phyloP scores from a whole-genome alignment of 2,329 filamentous ascomycete species.

The Diaporthe capsici region DNA sequence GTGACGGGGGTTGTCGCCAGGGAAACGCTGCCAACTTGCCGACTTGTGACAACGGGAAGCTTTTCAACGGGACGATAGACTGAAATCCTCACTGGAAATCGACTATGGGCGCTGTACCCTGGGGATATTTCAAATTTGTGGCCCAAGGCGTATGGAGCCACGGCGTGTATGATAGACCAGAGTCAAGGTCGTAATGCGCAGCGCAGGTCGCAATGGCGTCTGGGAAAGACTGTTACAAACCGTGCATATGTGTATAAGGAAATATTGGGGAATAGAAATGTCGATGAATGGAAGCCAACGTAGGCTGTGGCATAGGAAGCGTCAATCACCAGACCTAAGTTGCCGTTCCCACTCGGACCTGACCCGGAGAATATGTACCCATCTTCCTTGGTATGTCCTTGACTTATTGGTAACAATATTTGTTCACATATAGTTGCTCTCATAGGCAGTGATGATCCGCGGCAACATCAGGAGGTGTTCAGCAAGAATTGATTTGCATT shows the following conservation, averaged over 20 bases:
- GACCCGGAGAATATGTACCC: background rate
- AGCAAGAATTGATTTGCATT: background rate
- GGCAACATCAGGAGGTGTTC: background rate
- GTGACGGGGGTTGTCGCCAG: constrained; percentile 32
- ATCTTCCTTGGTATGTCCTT: background rate
- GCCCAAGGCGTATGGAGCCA: background rate
- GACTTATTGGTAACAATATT: background rate
- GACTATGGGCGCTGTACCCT: too few species aligned
- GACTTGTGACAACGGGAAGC: constrained; percentile 18
- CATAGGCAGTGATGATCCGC: background rate
- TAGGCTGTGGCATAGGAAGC: background rate
- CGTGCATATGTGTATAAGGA: background rate
- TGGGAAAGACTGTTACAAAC: background rate
- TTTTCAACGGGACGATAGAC: constrained; percentile 34
- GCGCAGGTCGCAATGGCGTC: background rate
- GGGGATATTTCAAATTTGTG: background rate
- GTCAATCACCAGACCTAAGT: background rate
- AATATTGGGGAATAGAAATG: too few species aligned
- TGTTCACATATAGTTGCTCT: background rate
- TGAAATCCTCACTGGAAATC: background rate
- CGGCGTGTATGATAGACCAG: background rate
- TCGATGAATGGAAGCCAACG: background rate
- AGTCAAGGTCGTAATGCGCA: background rate
- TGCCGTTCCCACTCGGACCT: background rate
- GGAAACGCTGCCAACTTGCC: constrained; percentile 31